Conservation (phyloP, 768 basidiomycete genomes). For the Daedaleopsis nitida region DNA sequence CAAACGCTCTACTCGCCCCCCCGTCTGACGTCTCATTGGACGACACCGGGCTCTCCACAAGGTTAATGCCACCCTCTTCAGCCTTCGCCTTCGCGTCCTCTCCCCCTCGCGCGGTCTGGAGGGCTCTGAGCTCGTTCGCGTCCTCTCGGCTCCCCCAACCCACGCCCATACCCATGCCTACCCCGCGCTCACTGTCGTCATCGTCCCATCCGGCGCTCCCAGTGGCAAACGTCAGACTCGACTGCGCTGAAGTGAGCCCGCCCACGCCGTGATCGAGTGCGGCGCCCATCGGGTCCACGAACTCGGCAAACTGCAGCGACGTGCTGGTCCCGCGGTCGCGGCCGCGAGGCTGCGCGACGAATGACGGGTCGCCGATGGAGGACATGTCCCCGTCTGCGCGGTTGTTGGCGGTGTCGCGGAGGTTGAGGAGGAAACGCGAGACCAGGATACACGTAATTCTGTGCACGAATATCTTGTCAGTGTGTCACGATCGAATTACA, state of each 20-base stretch:
- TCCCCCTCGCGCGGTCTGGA: too few species aligned
- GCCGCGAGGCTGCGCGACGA: neutral
- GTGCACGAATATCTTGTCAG: neutral
- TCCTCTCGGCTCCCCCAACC: too few species aligned
- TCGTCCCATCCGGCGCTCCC: too few species aligned
- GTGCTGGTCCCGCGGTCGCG: neutral
- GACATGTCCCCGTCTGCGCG: neutral
- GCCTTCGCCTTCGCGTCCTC: too few species aligned
- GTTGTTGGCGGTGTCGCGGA: neutral
- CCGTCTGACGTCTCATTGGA: too few species aligned
- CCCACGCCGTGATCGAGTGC: neutral
- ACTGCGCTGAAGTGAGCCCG: neutral
- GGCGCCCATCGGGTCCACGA: constrained; percentile 14
- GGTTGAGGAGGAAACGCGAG: constrained; percentile 16
- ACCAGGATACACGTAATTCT: constrained; percentile 17
- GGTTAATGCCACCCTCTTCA: too few species aligned
- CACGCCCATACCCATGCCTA: too few species aligned
- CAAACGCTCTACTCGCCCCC: too few species aligned
- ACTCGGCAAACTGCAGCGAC: constrained; percentile 7
- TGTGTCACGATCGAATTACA: neutral
- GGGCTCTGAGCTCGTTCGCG: too few species aligned
- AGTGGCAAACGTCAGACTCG: too few species aligned
- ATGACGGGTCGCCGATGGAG: constrained; percentile 2
- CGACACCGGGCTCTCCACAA: too few species aligned
- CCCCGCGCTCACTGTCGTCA: too few species aligned